phyloP scores from a whole-genome alignment of 129 eudicot genomes.

The Mikania micrantha region DNA sequence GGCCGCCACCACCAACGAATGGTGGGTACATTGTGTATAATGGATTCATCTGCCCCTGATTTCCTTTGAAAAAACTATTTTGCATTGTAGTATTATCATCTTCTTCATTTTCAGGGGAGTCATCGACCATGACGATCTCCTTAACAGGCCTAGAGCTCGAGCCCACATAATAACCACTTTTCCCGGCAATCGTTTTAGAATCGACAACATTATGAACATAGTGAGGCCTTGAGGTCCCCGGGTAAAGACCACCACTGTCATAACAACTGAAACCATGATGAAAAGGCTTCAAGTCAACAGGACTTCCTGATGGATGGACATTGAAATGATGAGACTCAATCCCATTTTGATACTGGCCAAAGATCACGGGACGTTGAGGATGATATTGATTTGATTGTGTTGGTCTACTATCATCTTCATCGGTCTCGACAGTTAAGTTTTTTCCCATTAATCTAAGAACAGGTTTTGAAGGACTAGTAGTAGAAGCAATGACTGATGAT shows the following conservation, averaged over 20 bases:
- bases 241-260: neutral
- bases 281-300: slow-evolving; percentile 10
- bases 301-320: slow-evolving; percentile 21
- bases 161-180: slow-evolving; percentile 6
- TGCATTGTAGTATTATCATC: slow-evolving; percentile 15
- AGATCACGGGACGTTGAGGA: slow-evolving; percentile 11
- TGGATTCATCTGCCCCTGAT: slow-evolving; percentile 25
- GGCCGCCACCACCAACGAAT: neutral
- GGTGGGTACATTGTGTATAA: slow-evolving; percentile 19
- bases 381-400: slow-evolving; percentile 23
- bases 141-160: slow-evolving; percentile 16
- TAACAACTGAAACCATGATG: slow-evolving; percentile 25
- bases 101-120: slow-evolving; percentile 26
- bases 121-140: slow-evolving; percentile 47
- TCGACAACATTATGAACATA: slow-evolving; percentile 14
- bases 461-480: slow-evolving; percentile 60
- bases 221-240: slow-evolving; percentile 10
- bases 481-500: slow-evolving; percentile 30
- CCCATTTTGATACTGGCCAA: slow-evolving; percentile 21
- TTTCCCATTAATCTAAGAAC: slow-evolving; percentile 86
- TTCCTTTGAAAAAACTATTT: slow-evolving; percentile 13
- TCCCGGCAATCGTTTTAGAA: neutral
- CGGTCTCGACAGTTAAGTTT: slow-evolving; percentile 66
- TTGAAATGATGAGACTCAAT: slow-evolving; percentile 14
- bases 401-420: slow-evolving; percentile 29